A percentile compares a stretch with the other conserved stretches of the same genome.
phyloP scores from a whole-genome alignment of 1,139 yeast species.

The Saccharomyces hybrid region DNA sequence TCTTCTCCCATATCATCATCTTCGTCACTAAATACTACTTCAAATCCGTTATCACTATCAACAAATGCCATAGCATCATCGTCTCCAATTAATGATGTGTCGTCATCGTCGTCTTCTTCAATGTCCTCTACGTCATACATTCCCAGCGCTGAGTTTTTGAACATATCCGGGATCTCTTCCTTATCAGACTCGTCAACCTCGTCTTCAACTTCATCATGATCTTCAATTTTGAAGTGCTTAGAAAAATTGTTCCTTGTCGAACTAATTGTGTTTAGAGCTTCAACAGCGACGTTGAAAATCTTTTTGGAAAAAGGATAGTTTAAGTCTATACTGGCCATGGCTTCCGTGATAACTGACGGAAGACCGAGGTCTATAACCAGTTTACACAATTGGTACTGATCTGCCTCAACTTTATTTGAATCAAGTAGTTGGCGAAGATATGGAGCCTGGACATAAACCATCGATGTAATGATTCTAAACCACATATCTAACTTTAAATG shows the following conservation, averaged over 20 bases:
- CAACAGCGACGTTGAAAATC: conserved; percentile 50
- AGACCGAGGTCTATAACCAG: conserved; percentile 61
- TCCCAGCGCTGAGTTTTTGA: conserved; percentile 82
- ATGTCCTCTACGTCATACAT: conserved; percentile 84
- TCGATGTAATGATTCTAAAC: conserved; percentile 26
- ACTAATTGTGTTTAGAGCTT: conserved; percentile 57
- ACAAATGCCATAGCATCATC: conserved; percentile 35
- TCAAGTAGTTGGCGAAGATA: conserved; percentile 57
- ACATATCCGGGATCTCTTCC: conserved; percentile 77
- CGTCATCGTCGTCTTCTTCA: conserved; percentile 47
- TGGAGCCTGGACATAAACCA: conserved; percentile 43
- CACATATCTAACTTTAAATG: conserved; percentile 27
- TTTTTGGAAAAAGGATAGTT: conserved; percentile 61
- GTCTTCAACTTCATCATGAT: conserved; percentile 57
- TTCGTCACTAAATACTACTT: conserved; percentile 39
- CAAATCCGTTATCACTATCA: conserved; percentile 35
- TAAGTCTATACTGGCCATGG: conserved; percentile 59
- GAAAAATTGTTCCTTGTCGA: conserved; percentile 53
- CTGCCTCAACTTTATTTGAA: conserved; percentile 44
- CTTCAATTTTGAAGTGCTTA: conserved; percentile 47
- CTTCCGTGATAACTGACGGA: conserved; percentile 48
- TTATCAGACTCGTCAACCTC: conserved; percentile 51
- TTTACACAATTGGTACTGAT: conserved; percentile 53
- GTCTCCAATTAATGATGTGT: conserved; percentile 35
- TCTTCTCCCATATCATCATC: conserved; percentile 26